Base-by-base conservation (phyloP, 23 red algal species). In the Gracilaria domingensis region DNA sequence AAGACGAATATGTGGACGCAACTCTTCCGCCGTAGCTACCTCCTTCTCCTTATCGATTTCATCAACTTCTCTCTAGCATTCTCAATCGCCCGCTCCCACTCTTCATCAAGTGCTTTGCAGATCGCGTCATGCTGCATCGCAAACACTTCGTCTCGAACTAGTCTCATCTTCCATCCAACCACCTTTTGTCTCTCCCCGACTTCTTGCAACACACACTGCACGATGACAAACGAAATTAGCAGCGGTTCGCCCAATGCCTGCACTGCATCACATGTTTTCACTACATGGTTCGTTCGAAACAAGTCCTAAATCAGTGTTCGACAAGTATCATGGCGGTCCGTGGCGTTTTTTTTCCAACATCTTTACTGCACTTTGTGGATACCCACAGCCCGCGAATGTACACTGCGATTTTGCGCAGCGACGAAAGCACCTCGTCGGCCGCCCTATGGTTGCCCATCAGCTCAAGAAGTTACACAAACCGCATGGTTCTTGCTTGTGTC, bases 331-430 rank as follows among this genome's bases (percentile, higher is more conserved):
- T 89, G 80, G 20, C 85, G 67, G 9, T 89, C 85, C 34, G 48
- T 33, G 21, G 67, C 67, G 49, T 28, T 79, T 53, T 89, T 78
- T 34, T 45, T 57, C 62, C 40, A 67, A 60, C 74, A n/a, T 78
- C 67, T 8, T 57, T 79, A 42, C 62, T 39, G 28, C 48, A 39
- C 55, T 78, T 89, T 14, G 79, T 89, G 12, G 51, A 39, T 11
- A 79, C 85, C 85, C 85, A 89, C 37, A 66, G 75, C 2, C 85
- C 85, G 28, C 85, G 51, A n/a, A 89, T 39, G 71, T 48, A 89
- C 16, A 79, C 39, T 6, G 85, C 85, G 20, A 8, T 33, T 25
- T 65, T 60, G 17, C 71, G 48, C 32, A 89, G 33, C 29, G 48
- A 39, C 29, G 36, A 34, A 5, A 77, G 53, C 39, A 89, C 71